Conservation (phyloP, 2,329 filamentous ascomycete species). For the Phyllosticta ampelicida region DNA sequence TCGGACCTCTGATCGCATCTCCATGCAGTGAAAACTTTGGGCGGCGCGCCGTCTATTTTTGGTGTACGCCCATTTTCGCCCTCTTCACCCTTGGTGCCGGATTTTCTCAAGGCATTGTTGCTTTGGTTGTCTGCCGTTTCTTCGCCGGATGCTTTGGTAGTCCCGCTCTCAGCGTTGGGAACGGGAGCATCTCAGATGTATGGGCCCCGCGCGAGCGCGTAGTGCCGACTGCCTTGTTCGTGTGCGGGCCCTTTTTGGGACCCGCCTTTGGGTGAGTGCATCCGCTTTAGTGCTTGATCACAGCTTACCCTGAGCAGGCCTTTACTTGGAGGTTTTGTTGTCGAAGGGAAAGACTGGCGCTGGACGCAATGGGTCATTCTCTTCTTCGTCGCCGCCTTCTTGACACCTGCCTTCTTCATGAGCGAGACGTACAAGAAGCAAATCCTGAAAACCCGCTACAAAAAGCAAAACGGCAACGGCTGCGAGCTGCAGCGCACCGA, state of each 20-base stretch:
- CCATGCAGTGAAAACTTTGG: slow-evolving; percentile 64
- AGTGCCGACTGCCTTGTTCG: slow-evolving; percentile 20
- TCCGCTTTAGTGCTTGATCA: neutral
- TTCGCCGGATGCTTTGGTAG: slow-evolving; percentile 23
- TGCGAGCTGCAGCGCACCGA: slow-evolving; percentile 11
- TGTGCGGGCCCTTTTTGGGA: slow-evolving; percentile 28
- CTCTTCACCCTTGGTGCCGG: slow-evolving; percentile 36
- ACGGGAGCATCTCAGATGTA: slow-evolving; percentile 29
- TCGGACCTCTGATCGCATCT: slow-evolving; percentile 61
- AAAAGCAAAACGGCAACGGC: slow-evolving; percentile 24
- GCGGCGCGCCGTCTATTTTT: slow-evolving; percentile 56
- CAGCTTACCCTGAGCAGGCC: slow-evolving; percentile 16
- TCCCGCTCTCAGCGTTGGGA: slow-evolving; percentile 27
- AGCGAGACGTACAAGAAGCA: slow-evolving; percentile 44
- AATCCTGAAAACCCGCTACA: slow-evolving; percentile 25
- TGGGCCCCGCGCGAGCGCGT: slow-evolving; percentile 22
- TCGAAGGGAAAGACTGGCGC: slow-evolving; percentile 27
- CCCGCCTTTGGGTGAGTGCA: slow-evolving; percentile 22
- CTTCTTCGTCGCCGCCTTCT: slow-evolving; percentile 27
- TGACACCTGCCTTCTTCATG: slow-evolving; percentile 29
- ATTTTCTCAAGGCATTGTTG: slow-evolving; percentile 52
- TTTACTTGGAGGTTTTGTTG: slow-evolving; percentile 30
- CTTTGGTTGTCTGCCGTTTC: slow-evolving; percentile 57
- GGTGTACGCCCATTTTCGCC: slow-evolving; percentile 54
- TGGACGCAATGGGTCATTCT: slow-evolving; percentile 32